Evolutionary conservation across 768 basidiomycete species (phyloP).

Genomic region (Lactarius evosmus): DNA sequence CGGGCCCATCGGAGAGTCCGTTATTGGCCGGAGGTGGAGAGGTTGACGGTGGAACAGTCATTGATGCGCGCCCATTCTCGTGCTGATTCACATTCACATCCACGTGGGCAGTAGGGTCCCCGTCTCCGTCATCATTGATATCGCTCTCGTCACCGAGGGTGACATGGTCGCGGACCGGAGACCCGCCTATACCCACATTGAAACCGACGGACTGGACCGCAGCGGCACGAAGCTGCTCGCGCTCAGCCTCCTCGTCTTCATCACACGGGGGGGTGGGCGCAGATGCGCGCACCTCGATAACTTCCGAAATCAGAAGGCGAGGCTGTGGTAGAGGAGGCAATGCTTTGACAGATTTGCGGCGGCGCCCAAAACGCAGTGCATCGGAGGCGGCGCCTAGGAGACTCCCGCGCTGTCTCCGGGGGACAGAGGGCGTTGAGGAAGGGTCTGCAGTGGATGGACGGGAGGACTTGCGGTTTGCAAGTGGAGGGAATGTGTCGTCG

Average conservation of each 20-base stretch:
- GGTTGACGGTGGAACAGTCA: not conserved
- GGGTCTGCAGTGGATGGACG: conserved; percentile 21
- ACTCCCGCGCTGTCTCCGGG: conserved; percentile 28
- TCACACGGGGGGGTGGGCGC: conserved; percentile 27
- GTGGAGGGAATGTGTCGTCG: conserved; percentile 12
- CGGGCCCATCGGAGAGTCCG: conserved; percentile 1
- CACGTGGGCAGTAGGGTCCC: not conserved
- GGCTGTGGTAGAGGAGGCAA: conserved; percentile 32
- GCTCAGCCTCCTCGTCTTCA: conserved; percentile 65
- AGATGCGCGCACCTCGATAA: conserved; percentile 58
- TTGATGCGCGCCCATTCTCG: conserved; percentile 8
- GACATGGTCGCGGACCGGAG: conserved; percentile 33
- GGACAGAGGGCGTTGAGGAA: conserved; percentile 1
- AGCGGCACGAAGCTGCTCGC: conserved; percentile 68
- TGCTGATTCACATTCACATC: not conserved
- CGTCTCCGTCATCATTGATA: conserved; percentile 29
- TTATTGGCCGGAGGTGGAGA: conserved; percentile 1
- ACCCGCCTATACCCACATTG: conserved; percentile 48
- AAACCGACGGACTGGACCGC: conserved; percentile 78
- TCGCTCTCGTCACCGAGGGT: conserved; percentile 42
- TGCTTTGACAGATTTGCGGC: conserved; percentile 30
- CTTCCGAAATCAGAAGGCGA: conserved; percentile 55
- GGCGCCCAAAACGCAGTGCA: conserved; percentile 27
- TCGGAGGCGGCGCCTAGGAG: conserved; percentile 31
- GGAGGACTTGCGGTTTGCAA: conserved; percentile 9